Conservation (phyloP, 345 rosid genomes). For the Salix arbutifolia region DNA sequence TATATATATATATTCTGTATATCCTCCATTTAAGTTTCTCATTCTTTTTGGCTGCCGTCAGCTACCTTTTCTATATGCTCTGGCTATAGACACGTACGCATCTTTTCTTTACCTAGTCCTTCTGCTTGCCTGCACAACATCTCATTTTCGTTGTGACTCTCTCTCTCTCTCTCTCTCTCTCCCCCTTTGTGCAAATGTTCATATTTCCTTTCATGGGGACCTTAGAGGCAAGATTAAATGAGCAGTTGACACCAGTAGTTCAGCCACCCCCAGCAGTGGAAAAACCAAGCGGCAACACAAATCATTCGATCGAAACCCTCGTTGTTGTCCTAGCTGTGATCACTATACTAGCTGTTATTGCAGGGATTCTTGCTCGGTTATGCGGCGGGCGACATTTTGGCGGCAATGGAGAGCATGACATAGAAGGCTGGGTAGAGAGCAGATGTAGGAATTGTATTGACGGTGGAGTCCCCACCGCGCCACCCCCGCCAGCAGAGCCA, state of each 20-base stretch:
- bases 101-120: not conserved
- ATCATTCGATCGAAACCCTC: slow-evolving; percentile 69
- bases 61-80: not conserved
- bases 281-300: slow-evolving; percentile 28
- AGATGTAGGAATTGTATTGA: slow-evolving; percentile 84
- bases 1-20: too few species aligned
- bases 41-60: not conserved
- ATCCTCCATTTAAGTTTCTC: not conserved
- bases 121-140: not conserved
- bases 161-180: not conserved
- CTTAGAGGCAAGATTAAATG: slow-evolving; percentile 22
- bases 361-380: slow-evolving; percentile 67
- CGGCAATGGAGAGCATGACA: slow-evolving; percentile 61
- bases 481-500: slow-evolving; percentile 4
- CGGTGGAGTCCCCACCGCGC: slow-evolving; percentile 51
- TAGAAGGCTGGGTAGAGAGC: slow-evolving; percentile 88
- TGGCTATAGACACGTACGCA: too few species aligned
- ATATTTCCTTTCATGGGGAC: slow-evolving; percentile 11
- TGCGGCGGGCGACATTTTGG: slow-evolving; percentile 73
- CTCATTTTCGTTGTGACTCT: not conserved
- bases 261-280: slow-evolving; percentile 24
- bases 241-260: slow-evolving; percentile 29
- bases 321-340: slow-evolving; percentile 82
- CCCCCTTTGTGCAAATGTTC: not conserved
- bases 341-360: slow-evolving; percentile 59